phyloP scores from a whole-genome alignment of 805 yeast species.

The Saturnispora sekii region DNA sequence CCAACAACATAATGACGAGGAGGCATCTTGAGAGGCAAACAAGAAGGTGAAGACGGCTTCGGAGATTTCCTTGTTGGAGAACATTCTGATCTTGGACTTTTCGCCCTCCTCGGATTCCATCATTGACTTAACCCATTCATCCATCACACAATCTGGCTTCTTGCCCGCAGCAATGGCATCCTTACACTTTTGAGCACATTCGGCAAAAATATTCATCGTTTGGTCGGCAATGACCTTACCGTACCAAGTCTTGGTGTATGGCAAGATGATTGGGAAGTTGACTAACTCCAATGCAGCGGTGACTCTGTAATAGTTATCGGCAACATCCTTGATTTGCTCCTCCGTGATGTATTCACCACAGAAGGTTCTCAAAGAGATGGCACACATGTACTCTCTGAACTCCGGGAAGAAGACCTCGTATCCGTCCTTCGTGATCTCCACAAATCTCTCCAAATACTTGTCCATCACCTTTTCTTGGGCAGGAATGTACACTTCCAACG shows the following conservation, averaged over 20 bases:
- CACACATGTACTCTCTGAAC: constrained; percentile 94
- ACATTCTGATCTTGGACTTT: constrained; percentile 61
- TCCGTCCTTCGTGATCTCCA: constrained; percentile 43
- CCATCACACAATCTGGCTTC: constrained; percentile 81
- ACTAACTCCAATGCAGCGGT: constrained; percentile 97
- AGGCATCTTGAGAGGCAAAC: constrained; percentile 97
- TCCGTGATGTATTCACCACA: constrained; percentile 94
- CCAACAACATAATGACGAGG: constrained; percentile 97
- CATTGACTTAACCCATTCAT: constrained; percentile 89
- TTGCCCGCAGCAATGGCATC: constrained; percentile 70
- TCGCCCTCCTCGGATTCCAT: constrained; percentile 29
- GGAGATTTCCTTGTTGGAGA: constrained; percentile 83
- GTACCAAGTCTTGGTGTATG: constrained; percentile 96
- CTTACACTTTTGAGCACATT: constrained; percentile 84
- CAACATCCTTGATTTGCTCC: constrained; percentile 76
- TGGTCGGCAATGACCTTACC: constrained; percentile 89
- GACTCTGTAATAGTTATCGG: constrained; percentile 85
- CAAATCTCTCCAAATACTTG: constrained; percentile 60
- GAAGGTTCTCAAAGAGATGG: constrained; percentile 83
- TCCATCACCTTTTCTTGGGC: constrained; percentile 80
- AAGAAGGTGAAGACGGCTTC: constrained; percentile 95
- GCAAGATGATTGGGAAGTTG: constrained; percentile 93
- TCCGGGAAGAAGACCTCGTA: constrained; percentile 80
- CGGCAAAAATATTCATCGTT: constrained; percentile 86
- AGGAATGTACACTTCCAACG: constrained; percentile 78